phyloP scores from a whole-genome alignment of 2,329 filamentous ascomycete genomes.

The Hymenoscyphus occultus region DNA sequence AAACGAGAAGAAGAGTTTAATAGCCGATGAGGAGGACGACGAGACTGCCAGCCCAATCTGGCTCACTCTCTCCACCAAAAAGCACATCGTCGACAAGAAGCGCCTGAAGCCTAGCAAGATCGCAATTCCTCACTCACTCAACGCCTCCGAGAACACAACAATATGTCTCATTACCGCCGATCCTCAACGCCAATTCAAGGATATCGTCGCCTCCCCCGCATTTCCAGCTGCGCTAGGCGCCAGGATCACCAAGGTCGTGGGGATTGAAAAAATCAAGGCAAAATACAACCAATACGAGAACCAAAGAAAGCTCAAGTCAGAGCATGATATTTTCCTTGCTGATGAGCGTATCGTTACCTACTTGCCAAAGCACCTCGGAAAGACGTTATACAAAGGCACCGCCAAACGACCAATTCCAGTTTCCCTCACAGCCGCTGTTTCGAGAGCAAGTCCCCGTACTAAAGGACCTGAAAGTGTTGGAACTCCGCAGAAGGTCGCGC shows the following conservation, averaged over 20 bases:
- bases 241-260: slow-evolving; percentile 74
- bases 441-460: slow-evolving; percentile 58
- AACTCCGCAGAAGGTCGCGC: slow-evolving; percentile 56
- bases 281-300: slow-evolving; percentile 90
- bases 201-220: slow-evolving; percentile 71
- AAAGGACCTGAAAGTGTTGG: slow-evolving; percentile 48
- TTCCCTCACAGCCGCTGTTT: slow-evolving; percentile 59
- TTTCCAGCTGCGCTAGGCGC: slow-evolving; percentile 66
- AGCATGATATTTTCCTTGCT: slow-evolving; percentile 91
- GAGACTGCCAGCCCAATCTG: slow-evolving; percentile 54
- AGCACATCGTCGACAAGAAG: slow-evolving; percentile 67
- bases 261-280: slow-evolving; percentile 78
- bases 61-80: slow-evolving; percentile 63
- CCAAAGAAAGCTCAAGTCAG: slow-evolving; percentile 74
- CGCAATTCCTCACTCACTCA: slow-evolving; percentile 70
- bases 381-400: slow-evolving; percentile 85
- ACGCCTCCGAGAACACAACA: slow-evolving; percentile 61
- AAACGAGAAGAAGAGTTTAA: slow-evolving; percentile 54
- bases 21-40: slow-evolving; percentile 44
- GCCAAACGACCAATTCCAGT: slow-evolving; percentile 86
- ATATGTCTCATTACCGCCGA: slow-evolving; percentile 85
- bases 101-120: slow-evolving; percentile 84
- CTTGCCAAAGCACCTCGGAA: slow-evolving; percentile 77
- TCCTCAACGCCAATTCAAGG: slow-evolving; percentile 83
- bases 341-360: slow-evolving; percentile 79